phyloP scores from a whole-genome alignment of 2,329 filamentous ascomycete species.

The Arthroderma uncinatum region DNA sequence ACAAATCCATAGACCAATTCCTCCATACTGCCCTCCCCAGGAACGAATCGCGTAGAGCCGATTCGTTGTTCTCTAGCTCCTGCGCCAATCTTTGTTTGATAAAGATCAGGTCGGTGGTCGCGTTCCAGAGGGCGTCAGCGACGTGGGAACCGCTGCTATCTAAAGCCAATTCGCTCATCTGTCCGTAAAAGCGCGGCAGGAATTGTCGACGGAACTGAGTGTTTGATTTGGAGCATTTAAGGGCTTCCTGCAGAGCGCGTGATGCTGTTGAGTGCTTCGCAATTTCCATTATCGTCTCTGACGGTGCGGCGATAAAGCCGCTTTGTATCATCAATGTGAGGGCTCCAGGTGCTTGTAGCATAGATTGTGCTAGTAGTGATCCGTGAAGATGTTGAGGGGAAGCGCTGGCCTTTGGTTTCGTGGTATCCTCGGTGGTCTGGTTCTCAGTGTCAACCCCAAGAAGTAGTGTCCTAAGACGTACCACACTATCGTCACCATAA shows the following conservation, averaged over 20 bases:
- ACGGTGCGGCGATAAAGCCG: slow-evolving; percentile 51
- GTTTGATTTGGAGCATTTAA: slow-evolving; percentile 44
- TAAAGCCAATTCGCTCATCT: slow-evolving; percentile 49
- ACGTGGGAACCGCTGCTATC: slow-evolving; percentile 55
- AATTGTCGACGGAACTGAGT: slow-evolving; percentile 51
- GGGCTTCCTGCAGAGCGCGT: slow-evolving; percentile 53
- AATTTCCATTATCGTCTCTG: slow-evolving; percentile 50
- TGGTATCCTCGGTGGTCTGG: slow-evolving; percentile 31
- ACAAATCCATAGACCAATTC: slow-evolving; percentile 65
- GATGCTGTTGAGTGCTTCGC: slow-evolving; percentile 51
- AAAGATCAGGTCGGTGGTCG: slow-evolving; percentile 52
- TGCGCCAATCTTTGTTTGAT: slow-evolving; percentile 57
- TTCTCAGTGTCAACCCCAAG: slow-evolving; percentile 46
- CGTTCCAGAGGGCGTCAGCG: slow-evolving; percentile 55
- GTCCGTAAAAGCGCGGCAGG: slow-evolving; percentile 51
- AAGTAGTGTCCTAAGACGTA: slow-evolving; percentile 50
- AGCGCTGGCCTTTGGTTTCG: slow-evolving; percentile 32
- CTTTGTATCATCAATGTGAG: slow-evolving; percentile 62
- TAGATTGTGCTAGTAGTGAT: slow-evolving; percentile 66
- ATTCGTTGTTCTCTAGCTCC: slow-evolving; percentile 50
- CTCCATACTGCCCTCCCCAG: slow-evolving; percentile 59
- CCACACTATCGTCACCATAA: slow-evolving; percentile 41
- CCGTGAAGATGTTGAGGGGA: slow-evolving; percentile 57
- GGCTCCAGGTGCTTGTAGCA: slow-evolving; percentile 62
- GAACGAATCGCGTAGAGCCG: slow-evolving; percentile 51